Base-by-base conservation (phyloP, 345 rosid species). In the Combretum micranthum region DNA sequence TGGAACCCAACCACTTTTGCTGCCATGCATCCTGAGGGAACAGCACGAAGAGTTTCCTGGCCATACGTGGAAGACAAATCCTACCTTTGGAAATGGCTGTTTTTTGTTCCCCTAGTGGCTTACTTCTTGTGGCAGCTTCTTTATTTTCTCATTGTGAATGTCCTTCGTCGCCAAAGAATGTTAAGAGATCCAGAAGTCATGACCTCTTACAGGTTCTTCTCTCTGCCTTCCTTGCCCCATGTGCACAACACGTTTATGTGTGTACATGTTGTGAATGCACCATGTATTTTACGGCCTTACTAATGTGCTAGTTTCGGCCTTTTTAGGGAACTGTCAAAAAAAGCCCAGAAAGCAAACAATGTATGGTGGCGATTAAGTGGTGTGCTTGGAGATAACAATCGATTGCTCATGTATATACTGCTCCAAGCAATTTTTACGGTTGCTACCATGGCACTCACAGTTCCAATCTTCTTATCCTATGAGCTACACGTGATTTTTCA, bases 121-220 rank as follows among this genome's bases (percentile, higher is more conserved):
- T 92, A 92, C 71, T 75, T 82, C 50, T 82, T 92, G 42, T 92
- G 98, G 98, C 98, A 92, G 71, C 77, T 65, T 44, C 89, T 92
- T 52, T 92, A 92, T 69, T 88, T 86, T 57, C 85, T 92, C 56
- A 84, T 92, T 42, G 98, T 92, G 69, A 71, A 92, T 71, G 98
- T 92, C 69, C 73, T 92, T 1, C 95, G 96, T 45, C 75, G 89
- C 39, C 98, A 92, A 70, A 80, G 98, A 75, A 73, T 92, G 56
- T 64, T 92, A 20, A 81, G 91, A 74, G 98, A 92, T 72, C 98
- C 98, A 56, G 98, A 92, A 80, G 98, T 92, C 57, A 92, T 92
- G 98, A 92, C 98, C 57, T 92, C 98, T 14, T 92, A 88, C 78
- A 83, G 98, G 98, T 88, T 59, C 21, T 49, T 53, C 68, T 47